Evolutionary conservation across 2,329 filamentous ascomycete genomes (phyloP).

Genomic region (Talaromyces sp.): DNA sequence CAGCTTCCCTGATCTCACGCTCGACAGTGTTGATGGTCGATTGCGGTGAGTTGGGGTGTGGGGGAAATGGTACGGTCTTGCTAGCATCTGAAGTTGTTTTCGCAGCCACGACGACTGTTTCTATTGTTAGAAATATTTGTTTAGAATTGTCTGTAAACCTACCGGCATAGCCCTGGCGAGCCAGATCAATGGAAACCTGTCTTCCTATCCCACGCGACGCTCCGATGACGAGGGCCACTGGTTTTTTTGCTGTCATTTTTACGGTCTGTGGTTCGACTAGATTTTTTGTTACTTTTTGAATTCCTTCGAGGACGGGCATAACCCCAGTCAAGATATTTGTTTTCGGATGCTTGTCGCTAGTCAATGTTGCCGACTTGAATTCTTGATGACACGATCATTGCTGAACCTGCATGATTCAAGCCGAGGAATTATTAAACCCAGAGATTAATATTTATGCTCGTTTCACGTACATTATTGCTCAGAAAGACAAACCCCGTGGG

Average conservation of each 20-base stretch:
- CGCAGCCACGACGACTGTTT: slow-evolving; percentile 66
- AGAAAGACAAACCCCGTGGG: neutral
- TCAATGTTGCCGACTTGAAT: neutral
- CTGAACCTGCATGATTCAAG: neutral
- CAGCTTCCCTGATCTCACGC: slow-evolving; percentile 62
- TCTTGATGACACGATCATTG: neutral
- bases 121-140: neutral
- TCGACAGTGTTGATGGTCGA: slow-evolving; percentile 78
- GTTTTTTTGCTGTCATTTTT: slow-evolving; percentile 9
- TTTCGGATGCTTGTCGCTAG: neutral
- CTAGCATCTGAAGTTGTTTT: slow-evolving; percentile 65
- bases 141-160: slow-evolving; percentile 13
- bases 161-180: slow-evolving; percentile 66
- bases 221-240: slow-evolving; percentile 65
- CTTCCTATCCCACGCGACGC: slow-evolving; percentile 75
- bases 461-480: neutral
- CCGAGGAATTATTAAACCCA: neutral
- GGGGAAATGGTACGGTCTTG: slow-evolving; percentile 56
- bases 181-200: slow-evolving; percentile 72
- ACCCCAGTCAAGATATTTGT: neutral
- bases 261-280: neutral
- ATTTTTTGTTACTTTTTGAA: neutral
- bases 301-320: neutral
- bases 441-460: neutral
- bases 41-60: slow-evolving; percentile 65